Evolutionary conservation across 805 yeast genomes (phyloP).

Genomic region (Yarrowia bubula): DNA sequence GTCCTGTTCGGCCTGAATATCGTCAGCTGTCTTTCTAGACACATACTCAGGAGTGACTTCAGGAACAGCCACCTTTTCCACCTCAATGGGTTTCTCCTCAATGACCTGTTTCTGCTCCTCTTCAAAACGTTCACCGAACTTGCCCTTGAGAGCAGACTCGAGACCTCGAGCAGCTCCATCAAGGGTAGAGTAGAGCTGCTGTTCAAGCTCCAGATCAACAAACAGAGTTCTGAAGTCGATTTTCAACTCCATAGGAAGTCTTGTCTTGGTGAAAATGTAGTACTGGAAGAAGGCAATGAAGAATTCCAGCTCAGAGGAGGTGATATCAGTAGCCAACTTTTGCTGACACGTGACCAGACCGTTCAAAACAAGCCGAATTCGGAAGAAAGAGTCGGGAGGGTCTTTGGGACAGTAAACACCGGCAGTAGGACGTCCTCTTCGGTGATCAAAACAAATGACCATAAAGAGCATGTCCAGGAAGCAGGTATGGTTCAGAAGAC

Average conservation of each 20-base stretch:
- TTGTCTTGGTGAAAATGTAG: slow-evolving; percentile 59
- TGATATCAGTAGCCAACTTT: slow-evolving; percentile 24
- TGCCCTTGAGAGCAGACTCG: slow-evolving; percentile 38
- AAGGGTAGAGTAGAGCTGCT: slow-evolving; percentile 42
- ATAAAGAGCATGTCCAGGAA: slow-evolving; percentile 54
- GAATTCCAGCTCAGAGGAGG: slow-evolving; percentile 34
- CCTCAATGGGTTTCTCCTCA: slow-evolving; percentile 34
- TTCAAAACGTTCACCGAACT: slow-evolving; percentile 32
- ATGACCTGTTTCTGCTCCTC: slow-evolving; percentile 36
- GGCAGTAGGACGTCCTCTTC: slow-evolving; percentile 54
- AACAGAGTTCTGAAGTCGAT: slow-evolving; percentile 52
- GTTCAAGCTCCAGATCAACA: slow-evolving; percentile 38
- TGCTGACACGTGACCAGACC: slow-evolving; percentile 42
- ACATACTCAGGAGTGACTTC: not conserved
- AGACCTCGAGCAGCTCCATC: slow-evolving; percentile 48
- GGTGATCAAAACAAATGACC: slow-evolving; percentile 65
- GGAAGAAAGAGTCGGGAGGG: slow-evolving; percentile 64
- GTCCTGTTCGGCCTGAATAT: slow-evolving; percentile 49
- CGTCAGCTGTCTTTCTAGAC: slow-evolving; percentile 39
- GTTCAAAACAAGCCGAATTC: slow-evolving; percentile 56
- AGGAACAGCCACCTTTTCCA: not conserved
- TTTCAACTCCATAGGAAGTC: slow-evolving; percentile 62
- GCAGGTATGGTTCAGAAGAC: slow-evolving; percentile 48
- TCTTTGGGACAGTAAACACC: slow-evolving; percentile 50
- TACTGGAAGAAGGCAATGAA: slow-evolving; percentile 67